These are phyloP conservation scores for Aspergillus luchuensis DNA, from an alignment of 2,329 filamentous ascomycete genomes.

Conservation along the genomic window DNA sequence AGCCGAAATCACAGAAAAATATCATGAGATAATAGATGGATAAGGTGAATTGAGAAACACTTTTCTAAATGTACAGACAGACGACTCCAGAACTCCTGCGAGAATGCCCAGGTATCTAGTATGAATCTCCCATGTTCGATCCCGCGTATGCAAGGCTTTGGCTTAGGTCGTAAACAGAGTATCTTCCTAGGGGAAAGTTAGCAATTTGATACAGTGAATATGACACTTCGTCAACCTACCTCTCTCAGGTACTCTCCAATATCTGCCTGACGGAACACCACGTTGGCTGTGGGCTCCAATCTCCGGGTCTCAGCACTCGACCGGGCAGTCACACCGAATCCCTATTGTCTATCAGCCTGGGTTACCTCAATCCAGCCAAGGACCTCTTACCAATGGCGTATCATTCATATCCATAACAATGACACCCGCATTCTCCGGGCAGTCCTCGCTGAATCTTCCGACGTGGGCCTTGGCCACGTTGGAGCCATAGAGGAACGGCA, in stretches of 20 bases:
- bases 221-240: slow-evolving; percentile 31
- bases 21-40: not conserved
- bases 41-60: slow-evolving; percentile 9
- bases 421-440: slow-evolving; percentile 88
- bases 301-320: slow-evolving; percentile 80
- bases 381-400: slow-evolving; percentile 63
- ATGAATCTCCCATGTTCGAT: slow-evolving; percentile 28
- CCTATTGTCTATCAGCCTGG: slow-evolving; percentile 48
- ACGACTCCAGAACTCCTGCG: slow-evolving; percentile 34
- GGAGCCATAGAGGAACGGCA: slow-evolving; percentile 95
- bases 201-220: not conserved
- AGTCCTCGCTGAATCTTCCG: slow-evolving; percentile 85
- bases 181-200: slow-evolving; percentile 53
- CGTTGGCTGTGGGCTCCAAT: slow-evolving; percentile 86
- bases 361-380: not conserved
- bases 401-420: slow-evolving; percentile 92
- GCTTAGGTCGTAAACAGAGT: slow-evolving; percentile 60
- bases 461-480: slow-evolving; percentile 84
- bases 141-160: slow-evolving; percentile 18
- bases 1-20: not conserved
- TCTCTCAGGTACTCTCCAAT: slow-evolving; percentile 93
- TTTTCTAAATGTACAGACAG: slow-evolving; percentile 20
- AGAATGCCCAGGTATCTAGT: slow-evolving; percentile 25
- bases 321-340: slow-evolving; percentile 89
- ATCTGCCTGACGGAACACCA: slow-evolving; percentile 89